phyloP scores from a whole-genome alignment of 805 yeast genomes.

The Lachancea sp. region DNA sequence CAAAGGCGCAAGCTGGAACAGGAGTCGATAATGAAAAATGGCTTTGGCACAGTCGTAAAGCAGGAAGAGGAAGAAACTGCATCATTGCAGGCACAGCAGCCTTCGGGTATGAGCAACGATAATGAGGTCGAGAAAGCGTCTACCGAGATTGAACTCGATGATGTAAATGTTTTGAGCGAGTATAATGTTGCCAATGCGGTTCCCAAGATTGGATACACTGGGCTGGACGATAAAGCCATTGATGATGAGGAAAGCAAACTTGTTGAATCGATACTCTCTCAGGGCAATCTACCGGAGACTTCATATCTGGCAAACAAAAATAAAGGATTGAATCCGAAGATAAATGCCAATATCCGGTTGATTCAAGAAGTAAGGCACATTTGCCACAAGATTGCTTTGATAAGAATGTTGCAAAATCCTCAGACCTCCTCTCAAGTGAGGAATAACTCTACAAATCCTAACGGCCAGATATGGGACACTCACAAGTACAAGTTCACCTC shows the following conservation, averaged over 20 bases:
- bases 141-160: conserved; percentile 43
- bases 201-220: conserved; percentile 56
- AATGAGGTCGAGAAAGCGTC: conserved; percentile 34
- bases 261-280: conserved; percentile 35
- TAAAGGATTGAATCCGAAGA: conserved; percentile 54
- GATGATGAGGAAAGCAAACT: conserved; percentile 42
- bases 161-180: conserved; percentile 65
- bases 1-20: conserved; percentile 26
- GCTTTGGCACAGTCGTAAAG: conserved; percentile 27
- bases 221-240: conserved; percentile 42
- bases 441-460: conserved; percentile 12
- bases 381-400: conserved; percentile 81
- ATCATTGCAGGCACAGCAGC: conserved; percentile 6
- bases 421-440: conserved; percentile 32
- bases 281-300: conserved; percentile 35
- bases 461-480: conserved; percentile 14
- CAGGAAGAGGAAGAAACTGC: conserved; percentile 29
- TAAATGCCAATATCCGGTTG: conserved; percentile 60
- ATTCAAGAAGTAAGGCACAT: conserved; percentile 85
- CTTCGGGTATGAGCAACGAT: conserved; percentile 2
- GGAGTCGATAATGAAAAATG: conserved; percentile 37
- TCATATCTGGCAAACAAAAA: conserved; percentile 35
- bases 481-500: conserved; percentile 34
- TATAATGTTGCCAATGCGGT: conserved; percentile 78
- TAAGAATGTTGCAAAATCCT: conserved; percentile 85